Conservation (phyloP, 2,329 filamentous ascomycete genomes). For the Fusarium sp. region DNA sequence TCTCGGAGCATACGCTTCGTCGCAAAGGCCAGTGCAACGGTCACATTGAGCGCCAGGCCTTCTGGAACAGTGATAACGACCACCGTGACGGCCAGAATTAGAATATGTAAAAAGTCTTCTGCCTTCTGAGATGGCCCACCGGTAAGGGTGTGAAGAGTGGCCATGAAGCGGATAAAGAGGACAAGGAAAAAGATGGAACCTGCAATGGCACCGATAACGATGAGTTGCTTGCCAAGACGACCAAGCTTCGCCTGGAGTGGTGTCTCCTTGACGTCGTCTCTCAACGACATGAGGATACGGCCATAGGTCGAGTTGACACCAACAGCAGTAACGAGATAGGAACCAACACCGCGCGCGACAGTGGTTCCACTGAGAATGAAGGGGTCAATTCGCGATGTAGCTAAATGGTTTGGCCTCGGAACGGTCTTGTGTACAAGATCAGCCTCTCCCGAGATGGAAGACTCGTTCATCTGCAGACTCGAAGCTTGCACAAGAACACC, state of each 20-base stretch:
- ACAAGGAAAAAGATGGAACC: slow-evolving; percentile 53
- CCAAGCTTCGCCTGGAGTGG: slow-evolving; percentile 82
- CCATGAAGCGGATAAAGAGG: slow-evolving; percentile 52
- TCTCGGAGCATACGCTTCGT: slow-evolving; percentile 70
- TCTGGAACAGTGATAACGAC: slow-evolving; percentile 69
- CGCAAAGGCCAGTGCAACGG: slow-evolving; percentile 68
- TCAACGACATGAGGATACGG: slow-evolving; percentile 79
- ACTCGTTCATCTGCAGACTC: slow-evolving; percentile 72
- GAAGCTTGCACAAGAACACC: slow-evolving; percentile 69
- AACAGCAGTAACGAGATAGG: slow-evolving; percentile 77
- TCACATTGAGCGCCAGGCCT: slow-evolving; percentile 67
- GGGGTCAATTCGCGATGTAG: slow-evolving; percentile 66
- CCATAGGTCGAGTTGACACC: slow-evolving; percentile 79
- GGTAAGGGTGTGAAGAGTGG: slow-evolving; percentile 45
- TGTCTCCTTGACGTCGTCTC: slow-evolving; percentile 79
- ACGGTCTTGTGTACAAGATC: slow-evolving; percentile 72
- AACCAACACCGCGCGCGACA: slow-evolving; percentile 77
- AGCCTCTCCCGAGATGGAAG: slow-evolving; percentile 79
- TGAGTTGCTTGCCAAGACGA: slow-evolving; percentile 78
- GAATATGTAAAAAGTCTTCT: slow-evolving; percentile 64
- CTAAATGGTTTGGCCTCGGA: slow-evolving; percentile 66
- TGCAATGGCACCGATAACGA: slow-evolving; percentile 51
- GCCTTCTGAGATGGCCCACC: slow-evolving; percentile 58
- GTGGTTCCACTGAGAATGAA: slow-evolving; percentile 85
- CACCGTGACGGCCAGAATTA: slow-evolving; percentile 66